phyloP scores from a whole-genome alignment of 805 yeast genomes.

The Kodamaea fukazawae region DNA sequence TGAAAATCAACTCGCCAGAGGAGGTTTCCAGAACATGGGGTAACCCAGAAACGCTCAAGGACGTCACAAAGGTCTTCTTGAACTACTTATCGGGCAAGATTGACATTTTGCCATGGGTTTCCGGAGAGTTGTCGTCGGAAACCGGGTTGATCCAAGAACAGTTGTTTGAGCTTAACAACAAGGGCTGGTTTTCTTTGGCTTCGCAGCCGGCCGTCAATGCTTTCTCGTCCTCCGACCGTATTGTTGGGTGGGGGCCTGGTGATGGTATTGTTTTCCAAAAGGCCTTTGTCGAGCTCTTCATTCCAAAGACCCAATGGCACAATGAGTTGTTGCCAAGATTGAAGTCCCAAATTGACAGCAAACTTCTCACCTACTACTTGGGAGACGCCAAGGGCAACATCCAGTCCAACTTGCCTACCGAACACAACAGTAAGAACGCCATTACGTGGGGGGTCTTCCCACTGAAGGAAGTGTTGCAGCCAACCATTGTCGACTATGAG shows the following conservation, averaged over 20 bases:
- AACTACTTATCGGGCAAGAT: constrained; percentile 73
- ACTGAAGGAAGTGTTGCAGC: constrained; percentile 81
- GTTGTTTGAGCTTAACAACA: constrained; percentile 69
- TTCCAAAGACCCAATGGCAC: constrained; percentile 73
- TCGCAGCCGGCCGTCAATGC: constrained; percentile 95
- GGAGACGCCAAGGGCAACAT: constrained; percentile 63
- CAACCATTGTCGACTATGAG: constrained; percentile 88
- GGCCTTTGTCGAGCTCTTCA: constrained; percentile 80
- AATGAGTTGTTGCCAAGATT: constrained; percentile 51
- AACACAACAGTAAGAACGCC: constrained; percentile 57
- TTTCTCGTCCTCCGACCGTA: constrained; percentile 71
- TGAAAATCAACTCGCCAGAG: constrained; percentile 63
- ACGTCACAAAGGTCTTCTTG: constrained; percentile 64
- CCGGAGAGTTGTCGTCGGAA: constrained; percentile 79
- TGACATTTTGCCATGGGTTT: constrained; percentile 89
- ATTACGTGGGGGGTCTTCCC: constrained; percentile 99
- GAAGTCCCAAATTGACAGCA: constrained; percentile 29
- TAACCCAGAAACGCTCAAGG: constrained; percentile 56
- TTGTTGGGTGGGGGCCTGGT: constrained; percentile 97
- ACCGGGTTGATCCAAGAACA: constrained; percentile 92
- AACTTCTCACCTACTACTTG: constrained; percentile 68
- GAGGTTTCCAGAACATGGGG: constrained; percentile 82
- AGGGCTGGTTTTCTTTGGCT: constrained; percentile 81
- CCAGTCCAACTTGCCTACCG: constrained; percentile 54
- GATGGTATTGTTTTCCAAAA: constrained; percentile 89